A percentile compares a stretch with the other conserved stretches of the same genome.
Conservation (phyloP, 1,284 basidiomycete genomes). For the Trametes polyzona region DNA sequence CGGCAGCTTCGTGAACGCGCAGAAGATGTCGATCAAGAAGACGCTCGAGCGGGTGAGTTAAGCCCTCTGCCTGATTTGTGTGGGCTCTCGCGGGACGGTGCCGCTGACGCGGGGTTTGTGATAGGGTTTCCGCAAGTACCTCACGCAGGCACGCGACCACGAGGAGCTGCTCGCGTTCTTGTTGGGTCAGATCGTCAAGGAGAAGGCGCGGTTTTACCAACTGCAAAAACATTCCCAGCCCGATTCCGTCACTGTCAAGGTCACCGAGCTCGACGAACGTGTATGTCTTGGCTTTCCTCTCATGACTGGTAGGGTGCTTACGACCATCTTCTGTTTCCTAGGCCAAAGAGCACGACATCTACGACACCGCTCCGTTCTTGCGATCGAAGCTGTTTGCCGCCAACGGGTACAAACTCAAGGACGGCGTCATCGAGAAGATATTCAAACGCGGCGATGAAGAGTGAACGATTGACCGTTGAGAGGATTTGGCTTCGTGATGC, state of each 20-base stretch:
- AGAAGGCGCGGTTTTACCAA: constrained; percentile 87
- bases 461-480: too few relatives aligned
- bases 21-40: constrained; percentile 99
- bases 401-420: constrained; percentile 85
- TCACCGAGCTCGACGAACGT: constrained; percentile 81
- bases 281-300: constrained; percentile 46
- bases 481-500: too few relatives aligned
- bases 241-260: constrained; percentile 71
- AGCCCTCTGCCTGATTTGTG: not conserved
- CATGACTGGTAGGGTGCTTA: not conserved
- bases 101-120: constrained; percentile 11
- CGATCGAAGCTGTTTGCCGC: constrained; percentile 83
- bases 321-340: constrained; percentile 33
- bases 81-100: not conserved
- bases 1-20: constrained; percentile 93
- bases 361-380: constrained; percentile 87
- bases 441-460: constrained; percentile 43
- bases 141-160: constrained; percentile 92
- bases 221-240: constrained; percentile 79
- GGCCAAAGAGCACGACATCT: constrained; percentile 96
- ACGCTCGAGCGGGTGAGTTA: constrained; percentile 87
- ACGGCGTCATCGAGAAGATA: constrained; percentile 70
- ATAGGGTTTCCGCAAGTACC: constrained; percentile 95
- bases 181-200: constrained; percentile 93
- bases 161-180: constrained; percentile 96